These are phyloP conservation scores for Hibiscus mutabilis DNA, from an alignment of 345 rosid species.

Conservation along the genomic window DNA sequence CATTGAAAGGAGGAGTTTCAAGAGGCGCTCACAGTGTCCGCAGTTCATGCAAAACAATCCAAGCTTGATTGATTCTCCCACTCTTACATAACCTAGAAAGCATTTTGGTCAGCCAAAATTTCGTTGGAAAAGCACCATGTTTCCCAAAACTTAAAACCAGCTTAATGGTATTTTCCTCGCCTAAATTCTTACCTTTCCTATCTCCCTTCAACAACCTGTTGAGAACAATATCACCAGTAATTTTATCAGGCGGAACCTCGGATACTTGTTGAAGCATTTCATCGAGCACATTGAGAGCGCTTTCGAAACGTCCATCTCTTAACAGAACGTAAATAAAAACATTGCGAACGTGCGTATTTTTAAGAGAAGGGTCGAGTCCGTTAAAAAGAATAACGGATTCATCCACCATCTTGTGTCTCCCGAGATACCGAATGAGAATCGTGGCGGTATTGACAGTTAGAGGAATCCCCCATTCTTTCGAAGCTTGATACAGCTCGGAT, in stretches of 20 bases:
- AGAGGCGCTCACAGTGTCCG: slow-evolving; percentile 37
- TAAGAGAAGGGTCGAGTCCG: slow-evolving; percentile 27
- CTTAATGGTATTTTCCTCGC: not conserved
- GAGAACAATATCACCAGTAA: slow-evolving; percentile 43
- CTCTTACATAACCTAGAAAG: slow-evolving; percentile 33
- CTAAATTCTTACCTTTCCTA: slow-evolving; percentile 10
- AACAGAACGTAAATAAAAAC: slow-evolving; percentile 27
- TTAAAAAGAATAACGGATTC: slow-evolving; percentile 37
- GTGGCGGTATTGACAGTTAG: slow-evolving; percentile 35
- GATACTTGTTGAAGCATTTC: slow-evolving; percentile 59
- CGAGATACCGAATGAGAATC: slow-evolving; percentile 44
- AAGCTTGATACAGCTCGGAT: slow-evolving; percentile 33
- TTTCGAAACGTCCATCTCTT: slow-evolving; percentile 28
- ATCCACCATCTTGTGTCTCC: slow-evolving; percentile 39
- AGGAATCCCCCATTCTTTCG: slow-evolving; percentile 45
- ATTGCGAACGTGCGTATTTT: slow-evolving; percentile 41
- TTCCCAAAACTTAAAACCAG: not conserved
- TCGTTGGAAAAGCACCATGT: not conserved
- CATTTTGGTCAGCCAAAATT: not conserved
- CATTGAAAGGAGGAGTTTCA: slow-evolving; percentile 47
- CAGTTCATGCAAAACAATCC: slow-evolving; percentile 38
- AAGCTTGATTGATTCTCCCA: slow-evolving; percentile 32
- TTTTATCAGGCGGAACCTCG: slow-evolving; percentile 33
- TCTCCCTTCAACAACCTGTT: slow-evolving; percentile 24
- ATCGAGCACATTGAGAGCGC: slow-evolving; percentile 74